Base-by-base conservation (phyloP, 2,329 filamentous ascomycete genomes). In the Pleoardoris graminearum region DNA sequence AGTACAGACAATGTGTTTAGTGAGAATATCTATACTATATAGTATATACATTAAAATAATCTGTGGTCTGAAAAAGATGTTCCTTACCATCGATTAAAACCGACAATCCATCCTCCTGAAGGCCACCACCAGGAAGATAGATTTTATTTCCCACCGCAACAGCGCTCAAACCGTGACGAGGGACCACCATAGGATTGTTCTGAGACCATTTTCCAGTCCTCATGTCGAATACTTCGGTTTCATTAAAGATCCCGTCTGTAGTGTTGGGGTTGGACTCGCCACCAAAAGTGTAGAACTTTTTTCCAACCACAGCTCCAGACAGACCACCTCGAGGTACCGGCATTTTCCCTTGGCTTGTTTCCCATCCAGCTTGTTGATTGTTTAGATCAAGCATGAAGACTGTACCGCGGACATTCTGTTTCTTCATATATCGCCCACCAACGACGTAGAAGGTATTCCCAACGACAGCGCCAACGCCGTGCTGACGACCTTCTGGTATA, bases 111-210 rank as follows among this genome's bases (percentile, higher is more conserved):
- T 47, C 44, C 23, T 47, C 33, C 32, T 47, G 44, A 29, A 43
- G 10, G 12, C 55, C 56, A 5, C 53, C 53, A 10, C 56, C 56
- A 19, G 53, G 46, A 14, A 59, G 29, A 39, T 56, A 59, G 1
- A 59, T 38, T 30, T 16, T 25, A 8, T 47, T 47, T 12, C 39
- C 46, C 6, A 57, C 50, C 11, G 37, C 43, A 4, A 50, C 50
- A 4, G 50, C 53, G 21, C 30, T 29, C 2, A 48, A 45, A 4
- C 56, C 50, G 35, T 59, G 56, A 29, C n/a, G 42, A 11, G 53
- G 41, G 4, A 54, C 46, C 8, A 7, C 23, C 54, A 57, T 59
- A 8, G 39, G 12, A 23, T 12, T 21, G 19, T 10, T 38, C 56
- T 49, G n/a, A n/a, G n/a, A 59, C 16, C 7, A 7, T n/a, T 51